A percentile compares a stretch with the other conserved stretches of the same genome.
Conservation (phyloP, 495 filamentous ascomycete genomes). For the Friedmanniomyces simplex region DNA sequence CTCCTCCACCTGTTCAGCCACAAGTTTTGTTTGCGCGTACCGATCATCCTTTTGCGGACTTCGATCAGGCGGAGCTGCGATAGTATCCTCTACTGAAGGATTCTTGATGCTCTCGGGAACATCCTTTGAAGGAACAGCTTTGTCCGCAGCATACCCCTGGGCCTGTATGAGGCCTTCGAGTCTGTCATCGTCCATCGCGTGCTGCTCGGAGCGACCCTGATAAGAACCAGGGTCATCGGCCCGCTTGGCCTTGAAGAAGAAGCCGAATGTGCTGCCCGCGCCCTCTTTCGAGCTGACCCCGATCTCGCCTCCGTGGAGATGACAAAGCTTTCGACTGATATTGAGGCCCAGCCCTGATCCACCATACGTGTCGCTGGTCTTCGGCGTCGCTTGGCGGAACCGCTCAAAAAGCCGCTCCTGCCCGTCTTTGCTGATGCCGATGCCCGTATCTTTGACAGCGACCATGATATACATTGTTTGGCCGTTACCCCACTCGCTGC, state of each 20-base stretch:
- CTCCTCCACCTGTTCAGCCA: slow-evolving; percentile 2
- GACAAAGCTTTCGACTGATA: slow-evolving; percentile 31
- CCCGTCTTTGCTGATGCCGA: slow-evolving; percentile 27
- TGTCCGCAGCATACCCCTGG: background rate
- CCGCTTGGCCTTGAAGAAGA: slow-evolving; percentile 26
- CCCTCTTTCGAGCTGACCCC: slow-evolving; percentile 30
- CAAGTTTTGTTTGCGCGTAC: background rate
- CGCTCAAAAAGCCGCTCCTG: slow-evolving; percentile 30
- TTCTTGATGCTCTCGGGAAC: slow-evolving; percentile 5
- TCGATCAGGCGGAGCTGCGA: background rate
- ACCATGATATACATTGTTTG: slow-evolving; percentile 28
- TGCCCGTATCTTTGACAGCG: slow-evolving; percentile 33
- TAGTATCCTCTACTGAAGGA: background rate
- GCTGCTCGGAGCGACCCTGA: background rate
- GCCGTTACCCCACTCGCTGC: slow-evolving; percentile 27
- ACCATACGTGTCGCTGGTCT: slow-evolving; percentile 30
- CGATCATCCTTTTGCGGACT: background rate
- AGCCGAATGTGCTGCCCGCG: slow-evolving; percentile 29
- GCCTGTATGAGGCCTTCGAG: background rate
- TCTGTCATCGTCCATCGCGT: background rate
- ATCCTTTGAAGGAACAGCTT: background rate
- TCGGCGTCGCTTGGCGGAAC: slow-evolving; percentile 31
- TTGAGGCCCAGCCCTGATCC: slow-evolving; percentile 32
- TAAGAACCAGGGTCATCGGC: background rate
- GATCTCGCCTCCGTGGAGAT: slow-evolving; percentile 33